These are phyloP conservation scores for Butyriboletus loyo DNA, from an alignment of 768 basidiomycete species.

Conservation along the genomic window DNA sequence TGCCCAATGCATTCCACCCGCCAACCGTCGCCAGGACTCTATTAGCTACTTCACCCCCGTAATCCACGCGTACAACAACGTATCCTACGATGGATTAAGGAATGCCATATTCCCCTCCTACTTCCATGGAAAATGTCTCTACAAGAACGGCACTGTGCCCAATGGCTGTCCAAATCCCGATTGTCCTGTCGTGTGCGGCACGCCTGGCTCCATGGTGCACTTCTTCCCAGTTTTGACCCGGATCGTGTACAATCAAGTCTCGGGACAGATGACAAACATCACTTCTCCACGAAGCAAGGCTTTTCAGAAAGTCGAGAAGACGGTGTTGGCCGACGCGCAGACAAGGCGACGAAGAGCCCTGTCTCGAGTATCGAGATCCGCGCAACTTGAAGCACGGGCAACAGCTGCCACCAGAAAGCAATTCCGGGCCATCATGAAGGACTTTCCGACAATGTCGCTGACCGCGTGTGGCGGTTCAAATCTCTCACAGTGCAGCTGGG, in stretches of 20 bases:
- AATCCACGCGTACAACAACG: slow-evolving; percentile 41
- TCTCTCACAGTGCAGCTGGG: slow-evolving; percentile 58
- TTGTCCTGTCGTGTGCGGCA: slow-evolving; percentile 76
- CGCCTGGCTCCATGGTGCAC: slow-evolving; percentile 76
- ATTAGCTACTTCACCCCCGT: slow-evolving; percentile 46
- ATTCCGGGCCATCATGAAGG: slow-evolving; percentile 35
- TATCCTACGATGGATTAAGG: slow-evolving; percentile 44
- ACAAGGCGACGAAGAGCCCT: slow-evolving; percentile 8
- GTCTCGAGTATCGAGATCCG: slow-evolving; percentile 7
- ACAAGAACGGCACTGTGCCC: slow-evolving; percentile 52
- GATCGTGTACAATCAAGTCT: slow-evolving; percentile 49
- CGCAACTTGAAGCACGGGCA: slow-evolving; percentile 16
- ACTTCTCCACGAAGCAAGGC: slow-evolving; percentile 37
- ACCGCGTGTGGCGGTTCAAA: slow-evolving; percentile 46
- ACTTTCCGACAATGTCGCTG: slow-evolving; percentile 31
- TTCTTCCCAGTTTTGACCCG: slow-evolving; percentile 50
- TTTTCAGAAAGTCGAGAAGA: slow-evolving; percentile 43
- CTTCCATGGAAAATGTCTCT: slow-evolving; percentile 77
- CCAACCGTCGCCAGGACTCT: slow-evolving; percentile 19
- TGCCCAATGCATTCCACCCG: slow-evolving; percentile 30
- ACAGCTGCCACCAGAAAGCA: slow-evolving; percentile 18
- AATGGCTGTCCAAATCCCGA: slow-evolving; percentile 75
- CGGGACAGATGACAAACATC: slow-evolving; percentile 32
- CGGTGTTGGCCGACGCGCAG: slow-evolving; percentile 37
- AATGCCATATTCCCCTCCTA: slow-evolving; percentile 62